A percentile compares a stretch with the other conserved stretches of the same genome.
phyloP scores from a whole-genome alignment of 2,329 filamentous ascomycete species.

The Herpomyces periplanetae region DNA sequence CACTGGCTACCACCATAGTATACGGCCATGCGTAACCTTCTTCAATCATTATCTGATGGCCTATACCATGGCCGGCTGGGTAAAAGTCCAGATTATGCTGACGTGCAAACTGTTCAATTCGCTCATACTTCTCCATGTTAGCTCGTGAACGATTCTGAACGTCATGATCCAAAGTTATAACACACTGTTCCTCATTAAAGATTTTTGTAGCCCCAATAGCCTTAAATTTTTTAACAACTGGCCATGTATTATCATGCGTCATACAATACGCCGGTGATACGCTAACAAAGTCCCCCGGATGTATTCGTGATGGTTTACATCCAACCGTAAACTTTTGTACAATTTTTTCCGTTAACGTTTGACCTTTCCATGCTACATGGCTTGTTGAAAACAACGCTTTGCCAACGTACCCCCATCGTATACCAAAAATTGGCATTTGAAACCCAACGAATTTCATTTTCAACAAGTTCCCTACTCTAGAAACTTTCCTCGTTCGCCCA shows the following conservation, averaged over 20 bases:
- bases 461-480: no score
- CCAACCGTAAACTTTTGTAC: conserved; percentile 45
- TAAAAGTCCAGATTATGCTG: conserved; percentile 40
- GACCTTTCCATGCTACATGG: no score
- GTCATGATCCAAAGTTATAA: conserved; percentile 57
- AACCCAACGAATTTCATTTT: no score
- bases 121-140: conserved; percentile 43
- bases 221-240: conserved; percentile 40
- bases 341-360: conserved; percentile 74
- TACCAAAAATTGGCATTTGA: no score
- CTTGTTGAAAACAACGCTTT: no score
- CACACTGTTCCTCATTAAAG: conserved; percentile 27
- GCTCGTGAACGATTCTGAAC: conserved; percentile 40
- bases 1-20: conserved; percentile 37
- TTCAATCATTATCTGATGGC: conserved; percentile 71
- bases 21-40: conserved; percentile 54
- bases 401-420: no score
- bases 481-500: no score
- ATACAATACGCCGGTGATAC: conserved; percentile 31
- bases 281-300: conserved; percentile 44
- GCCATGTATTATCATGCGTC: conserved; percentile 55
- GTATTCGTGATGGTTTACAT: conserved; percentile 33
- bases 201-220: conserved; percentile 37
- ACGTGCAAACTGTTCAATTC: conserved; percentile 44
- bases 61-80: conserved; percentile 37